Conservation (phyloP, 177 flowering plant genomes). For the Tripterygium wilfordii region DNA sequence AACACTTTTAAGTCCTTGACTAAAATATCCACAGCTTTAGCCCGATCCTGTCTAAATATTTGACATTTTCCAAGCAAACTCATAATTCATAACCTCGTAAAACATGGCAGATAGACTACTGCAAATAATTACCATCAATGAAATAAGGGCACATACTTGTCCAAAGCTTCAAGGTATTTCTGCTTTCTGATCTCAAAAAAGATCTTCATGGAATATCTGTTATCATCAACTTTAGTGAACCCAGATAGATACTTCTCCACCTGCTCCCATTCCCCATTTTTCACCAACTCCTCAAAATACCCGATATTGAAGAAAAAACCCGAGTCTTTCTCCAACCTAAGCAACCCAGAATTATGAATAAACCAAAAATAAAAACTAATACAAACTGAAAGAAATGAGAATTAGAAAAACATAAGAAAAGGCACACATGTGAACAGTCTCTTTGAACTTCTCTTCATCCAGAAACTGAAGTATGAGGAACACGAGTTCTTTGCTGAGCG, state of each 20-base stretch:
- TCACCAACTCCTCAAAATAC: constrained; percentile 56
- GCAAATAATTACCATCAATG: too few relatives aligned
- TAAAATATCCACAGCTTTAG: constrained; percentile 68
- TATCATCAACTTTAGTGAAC: constrained; percentile 55
- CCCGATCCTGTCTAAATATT: constrained; percentile 46
- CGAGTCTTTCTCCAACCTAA: constrained; percentile 61
- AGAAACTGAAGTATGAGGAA: constrained; percentile 55
- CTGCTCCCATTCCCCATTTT: constrained; percentile 68
- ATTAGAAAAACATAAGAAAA: not conserved
- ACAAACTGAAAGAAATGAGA: not conserved
- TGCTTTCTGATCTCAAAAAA: constrained; percentile 66
- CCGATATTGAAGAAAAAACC: constrained; percentile 61
- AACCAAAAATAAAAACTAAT: not conserved
- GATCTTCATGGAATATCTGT: constrained; percentile 63
- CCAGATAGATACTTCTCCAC: constrained; percentile 66
- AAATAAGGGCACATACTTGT: constrained; percentile 35
- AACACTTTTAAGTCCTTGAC: constrained; percentile 78
- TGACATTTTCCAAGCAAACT: too few relatives aligned
- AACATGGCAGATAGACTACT: too few relatives aligned
- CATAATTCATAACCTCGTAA: too few relatives aligned
- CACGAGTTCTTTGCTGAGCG: constrained; percentile 53
- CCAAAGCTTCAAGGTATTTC: constrained; percentile 62
- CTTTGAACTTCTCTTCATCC: constrained; percentile 58
- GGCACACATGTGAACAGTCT: constrained; percentile 41
- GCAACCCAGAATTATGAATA: not conserved